Percentiles rank a stretch among this genome's conserved stretches.
These are phyloP conservation scores for Cercospora zeina DNA, from an alignment of 2,329 filamentous ascomycete genomes.

Conservation along the genomic window DNA sequence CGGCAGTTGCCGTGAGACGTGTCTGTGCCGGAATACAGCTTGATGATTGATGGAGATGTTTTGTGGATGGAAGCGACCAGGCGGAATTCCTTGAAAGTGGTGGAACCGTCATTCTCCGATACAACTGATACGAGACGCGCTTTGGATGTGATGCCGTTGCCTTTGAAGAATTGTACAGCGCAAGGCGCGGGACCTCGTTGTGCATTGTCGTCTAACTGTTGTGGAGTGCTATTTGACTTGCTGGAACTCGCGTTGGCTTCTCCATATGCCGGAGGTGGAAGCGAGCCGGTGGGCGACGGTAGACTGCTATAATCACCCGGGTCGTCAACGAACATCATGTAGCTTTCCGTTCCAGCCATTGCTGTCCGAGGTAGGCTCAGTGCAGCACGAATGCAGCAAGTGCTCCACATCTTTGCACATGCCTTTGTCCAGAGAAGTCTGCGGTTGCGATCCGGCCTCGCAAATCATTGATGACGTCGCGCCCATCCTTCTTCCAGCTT, in stretches of 20 bases:
- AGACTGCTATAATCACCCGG: not conserved
- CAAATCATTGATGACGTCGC: not conserved
- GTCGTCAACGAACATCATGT: not conserved
- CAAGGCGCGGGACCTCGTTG: not conserved
- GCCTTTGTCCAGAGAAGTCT: not conserved
- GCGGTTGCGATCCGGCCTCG: not conserved
- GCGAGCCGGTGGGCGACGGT: not conserved
- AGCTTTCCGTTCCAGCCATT: not conserved
- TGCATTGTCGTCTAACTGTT: not conserved
- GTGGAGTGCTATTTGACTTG: not conserved
- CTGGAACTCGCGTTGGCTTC: not conserved
- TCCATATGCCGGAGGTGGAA: not conserved
- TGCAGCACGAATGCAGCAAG: not conserved
- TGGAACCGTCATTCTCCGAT: not conserved
- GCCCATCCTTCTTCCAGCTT: not conserved
- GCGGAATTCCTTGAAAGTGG: slow-evolving; percentile 6
- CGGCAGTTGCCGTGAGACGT: not conserved
- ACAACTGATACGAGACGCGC: not conserved
- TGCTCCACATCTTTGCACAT: not conserved
- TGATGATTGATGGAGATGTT: slow-evolving; percentile 15
- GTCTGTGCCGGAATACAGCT: slow-evolving; percentile 8
- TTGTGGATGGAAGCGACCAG: slow-evolving; percentile 15
- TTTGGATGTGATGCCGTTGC: slow-evolving; percentile 15
- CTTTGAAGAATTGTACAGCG: slow-evolving; percentile 11
- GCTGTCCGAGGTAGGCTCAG: not conserved